phyloP scores from a whole-genome alignment of 2,329 filamentous ascomycete species.

The Bipolaris victoriae region DNA sequence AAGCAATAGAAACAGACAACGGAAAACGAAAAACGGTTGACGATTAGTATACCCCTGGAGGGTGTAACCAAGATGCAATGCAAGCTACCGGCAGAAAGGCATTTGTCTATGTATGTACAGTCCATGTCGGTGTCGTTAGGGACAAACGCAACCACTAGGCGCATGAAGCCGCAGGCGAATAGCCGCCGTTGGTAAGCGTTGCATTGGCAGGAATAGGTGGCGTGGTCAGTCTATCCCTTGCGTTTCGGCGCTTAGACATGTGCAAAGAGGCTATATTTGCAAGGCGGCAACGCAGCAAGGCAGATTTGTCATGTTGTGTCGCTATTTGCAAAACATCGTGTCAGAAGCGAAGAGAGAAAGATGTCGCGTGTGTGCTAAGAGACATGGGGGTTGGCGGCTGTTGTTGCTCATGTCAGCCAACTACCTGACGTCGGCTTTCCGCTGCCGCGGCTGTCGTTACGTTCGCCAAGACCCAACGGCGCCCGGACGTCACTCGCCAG shows the following conservation, averaged over 20 bases:
- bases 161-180: conserved; percentile 13
- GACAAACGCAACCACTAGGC: conserved; percentile 16
- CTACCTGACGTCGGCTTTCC: conserved; percentile 22
- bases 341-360: neutral
- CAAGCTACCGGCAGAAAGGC: conserved; percentile 16
- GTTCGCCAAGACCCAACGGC: conserved; percentile 27
- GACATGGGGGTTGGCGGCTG: conserved; percentile 9
- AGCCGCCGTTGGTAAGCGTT: conserved; percentile 5
- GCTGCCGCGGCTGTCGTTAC: conserved; percentile 15
- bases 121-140: too few species aligned
- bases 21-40: neutral
- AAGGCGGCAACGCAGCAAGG: neutral
- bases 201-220: conserved; percentile 13
- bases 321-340: neutral
- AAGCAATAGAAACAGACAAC: neutral
- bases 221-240: conserved; percentile 3
- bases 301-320: neutral
- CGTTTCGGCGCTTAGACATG: conserved; percentile 3
- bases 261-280: neutral
- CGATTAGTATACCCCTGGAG: conserved; percentile 13
- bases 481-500: conserved; percentile 29
- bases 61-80: conserved; percentile 21
- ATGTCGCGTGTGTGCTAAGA: neutral
- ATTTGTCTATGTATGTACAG: conserved; percentile 11
- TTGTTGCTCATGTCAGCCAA: neutral